phyloP scores from a whole-genome alignment of 768 basidiomycete species.

The Termitomyces heimii region DNA sequence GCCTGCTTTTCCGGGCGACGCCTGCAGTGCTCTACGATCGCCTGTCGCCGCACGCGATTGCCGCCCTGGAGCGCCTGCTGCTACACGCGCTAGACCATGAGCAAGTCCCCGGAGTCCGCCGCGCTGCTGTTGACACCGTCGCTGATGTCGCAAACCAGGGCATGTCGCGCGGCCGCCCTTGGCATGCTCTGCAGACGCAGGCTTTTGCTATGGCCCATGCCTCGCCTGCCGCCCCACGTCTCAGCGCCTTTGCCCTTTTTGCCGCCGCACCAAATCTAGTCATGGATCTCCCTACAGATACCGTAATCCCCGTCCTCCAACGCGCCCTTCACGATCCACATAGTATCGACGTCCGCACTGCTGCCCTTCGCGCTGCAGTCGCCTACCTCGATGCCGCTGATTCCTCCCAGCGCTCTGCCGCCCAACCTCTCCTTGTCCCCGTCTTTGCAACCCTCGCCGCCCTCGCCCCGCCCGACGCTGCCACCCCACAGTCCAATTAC shows the following conservation, averaged over 20 bases:
- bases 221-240: conserved; percentile 30
- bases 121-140: conserved; percentile 69
- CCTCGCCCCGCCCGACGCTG: background rate
- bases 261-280: conserved; percentile 71
- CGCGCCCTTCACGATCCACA: conserved; percentile 62
- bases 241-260: conserved; percentile 63
- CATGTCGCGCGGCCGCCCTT: conserved; percentile 71
- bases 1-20: conserved; percentile 66
- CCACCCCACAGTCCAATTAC: conserved; percentile 17
- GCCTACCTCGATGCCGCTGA: conserved; percentile 66
- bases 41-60: conserved; percentile 58
- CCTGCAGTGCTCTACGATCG: conserved; percentile 62
- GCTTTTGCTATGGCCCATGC: conserved; percentile 59
- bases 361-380: conserved; percentile 64
- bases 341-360: conserved; percentile 54
- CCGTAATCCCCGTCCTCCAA: conserved; percentile 60
- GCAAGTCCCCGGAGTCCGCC: conserved; percentile 48
- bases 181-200: conserved; percentile 76
- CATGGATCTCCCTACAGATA: conserved; percentile 69
- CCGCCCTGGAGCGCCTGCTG: conserved; percentile 65
- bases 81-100: conserved; percentile 67
- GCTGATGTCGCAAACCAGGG: conserved; percentile 72
- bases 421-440: conserved; percentile 53
- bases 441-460: conserved; percentile 32
- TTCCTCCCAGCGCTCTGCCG: conserved; percentile 31